Evolutionary conservation across 1,139 yeast species (phyloP), one percentile per base, ranked within the genome.

Genomic region (Suhomyces wounanorum): DNA sequence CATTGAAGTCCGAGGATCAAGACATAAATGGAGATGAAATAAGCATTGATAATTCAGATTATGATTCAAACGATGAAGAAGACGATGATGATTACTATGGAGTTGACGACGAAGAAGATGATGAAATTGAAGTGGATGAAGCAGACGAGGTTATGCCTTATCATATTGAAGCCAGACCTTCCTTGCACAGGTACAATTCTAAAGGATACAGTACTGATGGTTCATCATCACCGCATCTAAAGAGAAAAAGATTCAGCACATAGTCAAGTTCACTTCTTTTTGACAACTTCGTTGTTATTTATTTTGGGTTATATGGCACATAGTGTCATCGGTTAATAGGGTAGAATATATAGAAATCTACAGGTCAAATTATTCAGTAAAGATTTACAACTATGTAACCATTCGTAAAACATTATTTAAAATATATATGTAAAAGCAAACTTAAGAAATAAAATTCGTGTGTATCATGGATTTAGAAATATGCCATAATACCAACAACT

Each of bases 201-300:
- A 53, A 59, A 17, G 75, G 75, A 3, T 62, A 61, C 48, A 66
- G 70, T 48, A 48, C 60, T 11, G 72, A 68, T 53, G 70, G 72
- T 3, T 61, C 70, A 8, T 68, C 73, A 6, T 71, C 75, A 1
- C 75, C 76, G 8, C 76, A 71, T 57, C 63, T 72, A 45, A 72
- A 72, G 53, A 55, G 76, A 46, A 61, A 68, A 43, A 59, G 62
- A 44, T 40, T 38, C 40, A 43, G 38, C 36, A 41, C 28, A 14
- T 41, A 37, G 38, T 14, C 45, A 37, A 38, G 16, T 36, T 17
- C 21, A 37, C 28, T 23, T 14, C 21, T 25, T 43, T 18, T 6
- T 36, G 25, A 10, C 18, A 21, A 10, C 13, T n/a, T 26, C 18
- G 21, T 18, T n/a, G 21, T 18, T n/a, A 26, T 26, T n/a, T 23